A percentile compares a stretch with the other conserved stretches of the same genome.
Evolutionary conservation across 352 stramenopile species (phyloP).

Genomic region (Elongisporangium undulatum): DNA sequence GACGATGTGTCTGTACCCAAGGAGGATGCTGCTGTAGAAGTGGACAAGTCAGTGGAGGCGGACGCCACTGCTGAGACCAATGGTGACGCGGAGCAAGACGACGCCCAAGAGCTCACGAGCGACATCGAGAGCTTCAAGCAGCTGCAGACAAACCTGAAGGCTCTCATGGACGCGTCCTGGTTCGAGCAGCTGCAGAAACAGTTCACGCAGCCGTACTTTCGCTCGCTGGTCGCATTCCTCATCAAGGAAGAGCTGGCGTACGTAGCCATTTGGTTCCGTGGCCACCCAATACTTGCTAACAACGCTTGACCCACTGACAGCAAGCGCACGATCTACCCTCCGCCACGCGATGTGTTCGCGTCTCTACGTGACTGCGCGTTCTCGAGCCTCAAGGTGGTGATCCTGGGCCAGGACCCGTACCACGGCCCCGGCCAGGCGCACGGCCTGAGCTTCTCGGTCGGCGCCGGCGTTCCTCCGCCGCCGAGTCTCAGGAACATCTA

Average conservation of each 20-base stretch:
- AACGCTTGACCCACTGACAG: constrained; percentile 6
- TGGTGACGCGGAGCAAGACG: not conserved
- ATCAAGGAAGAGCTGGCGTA: constrained; percentile 25
- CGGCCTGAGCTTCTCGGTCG: constrained; percentile 90
- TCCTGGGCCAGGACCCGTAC: constrained; percentile 92
- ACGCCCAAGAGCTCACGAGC: constrained; percentile 18
- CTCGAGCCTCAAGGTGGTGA: constrained; percentile 88
- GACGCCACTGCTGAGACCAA: not conserved
- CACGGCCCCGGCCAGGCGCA: constrained; percentile 85
- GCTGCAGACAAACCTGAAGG: constrained; percentile 23
- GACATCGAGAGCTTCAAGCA: constrained; percentile 24
- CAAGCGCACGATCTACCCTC: constrained; percentile 86
- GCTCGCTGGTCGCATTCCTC: constrained; percentile 40
- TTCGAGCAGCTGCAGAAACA: constrained; percentile 49
- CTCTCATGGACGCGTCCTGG: constrained; percentile 55
- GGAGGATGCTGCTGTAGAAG: not conserved
- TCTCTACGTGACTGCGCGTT: constrained; percentile 88
- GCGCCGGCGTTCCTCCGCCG: constrained; percentile 83
- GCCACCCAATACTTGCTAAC: not conserved
- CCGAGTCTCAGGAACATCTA: constrained; percentile 98
- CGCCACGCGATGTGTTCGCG: constrained; percentile 83
- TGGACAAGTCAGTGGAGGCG: not conserved
- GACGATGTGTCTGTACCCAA: not conserved
- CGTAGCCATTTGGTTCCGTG: constrained; percentile 4
- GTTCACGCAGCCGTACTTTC: constrained; percentile 42